Evolutionary conservation across 2,329 filamentous ascomycete genomes (phyloP).

Genomic region (Mariannaea elegans): DNA sequence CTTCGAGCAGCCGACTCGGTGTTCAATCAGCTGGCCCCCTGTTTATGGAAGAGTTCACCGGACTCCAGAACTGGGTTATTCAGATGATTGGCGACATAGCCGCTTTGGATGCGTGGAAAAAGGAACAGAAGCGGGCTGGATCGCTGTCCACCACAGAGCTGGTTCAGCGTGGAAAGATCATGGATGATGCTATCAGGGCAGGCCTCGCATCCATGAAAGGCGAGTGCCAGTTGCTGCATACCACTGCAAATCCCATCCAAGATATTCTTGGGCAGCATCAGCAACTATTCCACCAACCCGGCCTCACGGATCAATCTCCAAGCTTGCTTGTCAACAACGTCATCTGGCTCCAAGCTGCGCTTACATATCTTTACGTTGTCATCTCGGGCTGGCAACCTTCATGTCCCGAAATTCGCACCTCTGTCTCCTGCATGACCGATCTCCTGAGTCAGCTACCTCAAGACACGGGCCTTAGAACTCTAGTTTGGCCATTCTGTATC

Average conservation of each 20-base stretch:
- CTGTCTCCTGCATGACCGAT: constrained; percentile 45
- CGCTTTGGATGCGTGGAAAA: constrained; percentile 64
- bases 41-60: constrained; percentile 60
- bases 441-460: constrained; percentile 45
- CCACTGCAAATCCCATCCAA: constrained; percentile 15
- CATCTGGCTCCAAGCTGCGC: constrained; percentile 59
- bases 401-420: constrained; percentile 50
- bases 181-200: constrained; percentile 49
- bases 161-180: constrained; percentile 52
- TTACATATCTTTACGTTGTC: constrained; percentile 59
- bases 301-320: constrained; percentile 31
- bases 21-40: constrained; percentile 43
- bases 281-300: constrained; percentile 32
- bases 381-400: constrained; percentile 61
- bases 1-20: constrained; percentile 23
- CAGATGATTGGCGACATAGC: constrained; percentile 63
- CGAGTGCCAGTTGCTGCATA: constrained; percentile 10
- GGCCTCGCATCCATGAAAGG: constrained; percentile 44
- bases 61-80: constrained; percentile 66
- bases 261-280: constrained; percentile 33
- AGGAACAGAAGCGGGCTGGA: constrained; percentile 52
- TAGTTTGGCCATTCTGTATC: constrained; percentile 55
- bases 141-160: constrained; percentile 57
- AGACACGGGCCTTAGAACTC: constrained; percentile 45
- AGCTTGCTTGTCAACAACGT: constrained; percentile 43